Percentiles rank a stretch among this genome's conserved stretches.
phyloP scores from a whole-genome alignment of 2,329 filamentous ascomycete species.

The Neofusicoccum kwambonambiense region DNA sequence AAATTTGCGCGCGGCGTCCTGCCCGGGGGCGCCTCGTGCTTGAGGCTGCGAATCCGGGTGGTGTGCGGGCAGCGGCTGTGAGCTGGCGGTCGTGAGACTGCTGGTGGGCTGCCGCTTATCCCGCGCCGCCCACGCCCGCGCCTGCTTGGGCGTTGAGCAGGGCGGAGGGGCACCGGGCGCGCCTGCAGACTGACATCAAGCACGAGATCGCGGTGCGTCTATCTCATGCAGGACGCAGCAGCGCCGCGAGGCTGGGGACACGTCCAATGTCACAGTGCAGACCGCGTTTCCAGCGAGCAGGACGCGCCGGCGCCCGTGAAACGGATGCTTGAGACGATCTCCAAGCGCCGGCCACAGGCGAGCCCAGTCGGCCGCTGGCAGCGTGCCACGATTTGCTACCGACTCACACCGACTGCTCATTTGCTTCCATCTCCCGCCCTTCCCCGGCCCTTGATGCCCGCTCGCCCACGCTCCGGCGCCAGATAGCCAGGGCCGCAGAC shows the following conservation, averaged over 20 bases:
- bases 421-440: conserved; percentile 8
- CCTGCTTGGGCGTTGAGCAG: too few relatives aligned
- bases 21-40: not conserved
- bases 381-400: conserved; percentile 16
- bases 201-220: conserved; percentile 1
- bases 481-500: conserved; percentile 7
- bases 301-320: not conserved
- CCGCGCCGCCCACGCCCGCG: not conserved
- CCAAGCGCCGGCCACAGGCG: conserved; percentile 11
- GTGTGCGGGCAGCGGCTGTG: not conserved
- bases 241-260: conserved; percentile 2
- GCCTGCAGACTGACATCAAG: conserved; percentile 12
- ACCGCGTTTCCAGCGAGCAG: not conserved
- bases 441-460: not conserved
- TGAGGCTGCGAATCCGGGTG: not conserved
- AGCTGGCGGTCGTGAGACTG: not conserved
- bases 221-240: not conserved
- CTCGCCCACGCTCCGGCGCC: not conserved
- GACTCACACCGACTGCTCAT: conserved; percentile 16
- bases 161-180: too few relatives aligned
- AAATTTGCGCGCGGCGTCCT: not conserved
- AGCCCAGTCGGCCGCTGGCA: conserved; percentile 3
- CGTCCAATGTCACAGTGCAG: conserved; percentile 15
- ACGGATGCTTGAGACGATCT: conserved; percentile 10
- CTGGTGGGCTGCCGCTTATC: not conserved